phyloP scores from a whole-genome alignment of 208 protist species.

The Herpetomonas samuelpessoai region DNA sequence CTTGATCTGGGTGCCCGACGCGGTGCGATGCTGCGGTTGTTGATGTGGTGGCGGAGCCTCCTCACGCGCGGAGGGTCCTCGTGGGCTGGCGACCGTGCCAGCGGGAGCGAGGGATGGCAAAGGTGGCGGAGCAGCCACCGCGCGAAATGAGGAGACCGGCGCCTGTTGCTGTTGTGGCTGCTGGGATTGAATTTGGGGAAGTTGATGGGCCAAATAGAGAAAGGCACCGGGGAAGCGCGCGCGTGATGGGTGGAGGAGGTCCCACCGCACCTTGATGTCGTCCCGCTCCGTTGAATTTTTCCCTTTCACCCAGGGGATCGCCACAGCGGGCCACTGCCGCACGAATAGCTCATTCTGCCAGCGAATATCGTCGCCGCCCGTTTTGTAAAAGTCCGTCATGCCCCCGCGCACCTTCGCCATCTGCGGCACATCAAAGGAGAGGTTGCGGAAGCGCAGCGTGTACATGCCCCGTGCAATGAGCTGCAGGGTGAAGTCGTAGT shows the following conservation, averaged over 20 bases:
- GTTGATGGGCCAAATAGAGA: constrained; percentile 39
- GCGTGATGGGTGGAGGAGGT: constrained; percentile 56
- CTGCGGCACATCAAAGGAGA: constrained; percentile 77
- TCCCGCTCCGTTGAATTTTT: constrained; percentile 50
- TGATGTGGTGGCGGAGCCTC: too few species aligned
- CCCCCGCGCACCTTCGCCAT: constrained; percentile 83
- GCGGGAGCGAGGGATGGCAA: too few species aligned
- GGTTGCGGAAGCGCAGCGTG: constrained; percentile 76
- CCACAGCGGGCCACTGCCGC: constrained; percentile 64
- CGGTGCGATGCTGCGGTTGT: too few species aligned
- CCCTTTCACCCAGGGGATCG: constrained; percentile 74
- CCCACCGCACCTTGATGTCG: constrained; percentile 79
- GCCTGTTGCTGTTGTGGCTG: too few species aligned
- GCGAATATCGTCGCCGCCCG: constrained; percentile 57
- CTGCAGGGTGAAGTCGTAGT: constrained; percentile 90
- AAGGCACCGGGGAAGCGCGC: constrained; percentile 49
- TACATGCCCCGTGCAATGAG: constrained; percentile 71
- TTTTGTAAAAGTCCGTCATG: constrained; percentile 89
- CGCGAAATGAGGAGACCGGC: too few species aligned
- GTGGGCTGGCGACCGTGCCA: too few species aligned
- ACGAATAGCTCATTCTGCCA: constrained; percentile 72
- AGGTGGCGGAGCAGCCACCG: too few species aligned
- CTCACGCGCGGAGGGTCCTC: too few species aligned
- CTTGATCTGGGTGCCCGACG: too few species aligned
- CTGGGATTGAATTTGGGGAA: constrained; percentile 46